These are phyloP conservation scores for Betula pendula DNA, from an alignment of 306 rosid genomes.

Conservation along the genomic window DNA sequence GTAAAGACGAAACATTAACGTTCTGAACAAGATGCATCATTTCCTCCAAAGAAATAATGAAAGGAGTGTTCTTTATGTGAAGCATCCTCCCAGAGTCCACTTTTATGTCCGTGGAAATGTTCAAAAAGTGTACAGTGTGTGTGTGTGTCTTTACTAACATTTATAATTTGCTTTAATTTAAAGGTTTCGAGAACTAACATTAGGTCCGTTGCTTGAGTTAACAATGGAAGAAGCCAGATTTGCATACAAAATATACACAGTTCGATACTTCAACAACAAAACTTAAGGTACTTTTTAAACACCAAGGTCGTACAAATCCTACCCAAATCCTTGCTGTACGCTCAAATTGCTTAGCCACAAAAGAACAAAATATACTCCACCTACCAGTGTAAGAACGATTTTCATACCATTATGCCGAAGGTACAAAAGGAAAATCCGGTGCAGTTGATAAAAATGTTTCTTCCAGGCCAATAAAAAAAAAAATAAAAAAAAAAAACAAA, in stretches of 20 bases:
- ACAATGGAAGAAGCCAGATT: too few species aligned
- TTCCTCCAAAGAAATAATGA: not conserved
- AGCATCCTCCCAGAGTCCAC: not conserved
- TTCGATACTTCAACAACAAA: not conserved
- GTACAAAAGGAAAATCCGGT: not conserved
- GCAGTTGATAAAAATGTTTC: not conserved
- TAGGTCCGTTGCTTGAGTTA: not conserved
- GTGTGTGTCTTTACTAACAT: not conserved
- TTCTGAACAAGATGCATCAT: not conserved
- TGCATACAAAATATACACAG: too few species aligned
- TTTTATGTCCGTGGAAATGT: not conserved
- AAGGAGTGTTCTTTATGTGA: not conserved
- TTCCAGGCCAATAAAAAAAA: not conserved
- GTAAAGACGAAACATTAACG: not conserved
- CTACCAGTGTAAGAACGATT: not conserved
- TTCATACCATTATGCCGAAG: not conserved
- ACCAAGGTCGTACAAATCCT: not conserved
- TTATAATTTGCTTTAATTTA: not conserved
- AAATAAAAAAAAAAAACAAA: not conserved
- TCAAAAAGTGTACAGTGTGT: not conserved
- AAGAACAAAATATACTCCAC: not conserved
- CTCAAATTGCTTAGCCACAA: not conserved
- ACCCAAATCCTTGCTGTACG: not conserved
- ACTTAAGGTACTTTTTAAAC: not conserved
- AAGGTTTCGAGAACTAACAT: not conserved